Base-by-base conservation (phyloP, 2,329 filamentous ascomycete genomes). In the Fusarium udum region DNA sequence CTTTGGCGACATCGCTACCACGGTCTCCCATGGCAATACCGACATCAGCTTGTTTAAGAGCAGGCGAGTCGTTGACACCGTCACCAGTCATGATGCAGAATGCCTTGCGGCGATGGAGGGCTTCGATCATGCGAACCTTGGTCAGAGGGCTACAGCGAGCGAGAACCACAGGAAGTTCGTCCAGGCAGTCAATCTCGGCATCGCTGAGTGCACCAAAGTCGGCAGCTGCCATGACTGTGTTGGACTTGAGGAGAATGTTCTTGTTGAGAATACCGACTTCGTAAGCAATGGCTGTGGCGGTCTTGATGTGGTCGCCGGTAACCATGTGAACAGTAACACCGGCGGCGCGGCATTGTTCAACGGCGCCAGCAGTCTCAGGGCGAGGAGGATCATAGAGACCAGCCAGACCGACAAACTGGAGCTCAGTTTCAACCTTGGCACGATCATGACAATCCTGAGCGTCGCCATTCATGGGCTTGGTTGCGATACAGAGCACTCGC, bases 41-140 rank as follows among this genome's bases (percentile, higher is more conserved):
- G 22, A 94, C 91, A 76, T 94, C 92, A 10, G 92, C 90, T 75
- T 91, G 88, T 79, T 92, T 92, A 32, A 94, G 85, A 2, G 92
- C 92, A 2, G 92, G 92, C 20, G 90, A 92, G 80, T 94, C 92
- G 79, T 94, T 94, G 74, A 93, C 91, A 74, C 92, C 92, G 67
- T 93, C 91, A 75, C 92, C 92, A 46, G 92, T 93, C 90, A 93
- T 93, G 73, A 91, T 91, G 74, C 89, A 92, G 80, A 92, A 93
- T 4, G 87, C 87, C 65, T 89, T 87, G 61, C 92, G 88, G 37
- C 92, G 87, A 74, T 92, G 91, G 66, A 93, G 86, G n/a, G 91
- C 91, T 78, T 93, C 90, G 64, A 93, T 91, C 88, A 93, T 92
- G 71, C 91, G 87, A n/a, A 93, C 91, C 80, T 93, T 93, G 40